These are phyloP conservation scores for Sequoiadendron giganteum DNA, from an alignment of 75 land plant genomes.

Conservation along the genomic window DNA sequence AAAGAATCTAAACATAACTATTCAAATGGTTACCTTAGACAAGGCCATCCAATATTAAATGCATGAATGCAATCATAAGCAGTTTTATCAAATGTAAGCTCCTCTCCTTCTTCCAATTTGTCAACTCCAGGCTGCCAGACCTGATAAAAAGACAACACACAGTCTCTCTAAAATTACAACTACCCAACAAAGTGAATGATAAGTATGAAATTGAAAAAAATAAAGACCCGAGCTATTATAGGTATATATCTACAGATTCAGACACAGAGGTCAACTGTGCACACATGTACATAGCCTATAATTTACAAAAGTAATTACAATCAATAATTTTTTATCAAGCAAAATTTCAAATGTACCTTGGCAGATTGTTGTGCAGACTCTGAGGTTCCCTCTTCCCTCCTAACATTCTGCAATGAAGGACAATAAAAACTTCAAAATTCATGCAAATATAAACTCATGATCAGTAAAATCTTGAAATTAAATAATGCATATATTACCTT, in stretches of 20 bases:
- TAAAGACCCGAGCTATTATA: background rate
- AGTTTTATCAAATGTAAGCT: constrained; percentile 86
- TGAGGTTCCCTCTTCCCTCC: constrained; percentile 5
- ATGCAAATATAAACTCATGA: background rate
- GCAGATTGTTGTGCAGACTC: background rate
- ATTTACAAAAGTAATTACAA: background rate
- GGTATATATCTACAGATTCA: background rate
- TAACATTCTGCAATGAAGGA: background rate
- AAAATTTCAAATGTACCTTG: constrained; percentile 9
- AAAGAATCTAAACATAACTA: background rate
- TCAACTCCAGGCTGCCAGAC: constrained; percentile 99
- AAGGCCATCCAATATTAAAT: constrained; percentile 93
- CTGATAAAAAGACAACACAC: constrained; percentile 17
- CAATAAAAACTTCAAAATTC: background rate
- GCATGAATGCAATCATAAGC: constrained; percentile 89
- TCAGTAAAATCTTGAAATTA: background rate
- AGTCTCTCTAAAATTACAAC: background rate
- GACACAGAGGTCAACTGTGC: background rate
- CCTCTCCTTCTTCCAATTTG: constrained; percentile 76
- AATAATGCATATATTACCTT: constrained; percentile 5
- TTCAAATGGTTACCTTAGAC: constrained; percentile 57
- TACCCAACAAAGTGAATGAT: background rate
- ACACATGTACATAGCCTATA: background rate
- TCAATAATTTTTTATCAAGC: background rate
- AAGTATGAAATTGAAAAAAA: background rate